Evolutionary conservation across 2,329 filamentous ascomycete species (phyloP).

Genomic region (Aspergillus quadricinctus): DNA sequence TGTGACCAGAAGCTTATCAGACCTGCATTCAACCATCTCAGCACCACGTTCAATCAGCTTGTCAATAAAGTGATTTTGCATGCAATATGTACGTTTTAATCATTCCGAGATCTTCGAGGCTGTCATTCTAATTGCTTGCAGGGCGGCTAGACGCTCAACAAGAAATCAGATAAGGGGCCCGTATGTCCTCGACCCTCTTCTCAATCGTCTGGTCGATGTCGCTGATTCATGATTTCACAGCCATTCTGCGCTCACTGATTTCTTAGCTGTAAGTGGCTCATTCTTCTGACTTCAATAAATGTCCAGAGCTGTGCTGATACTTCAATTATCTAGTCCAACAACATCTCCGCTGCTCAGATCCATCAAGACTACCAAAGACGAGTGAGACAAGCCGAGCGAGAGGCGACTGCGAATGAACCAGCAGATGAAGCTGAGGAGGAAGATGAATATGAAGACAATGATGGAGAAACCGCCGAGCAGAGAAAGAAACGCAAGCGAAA

Average conservation of each 20-base stretch:
- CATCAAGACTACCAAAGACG: constrained; percentile 56
- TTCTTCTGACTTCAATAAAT: neutral
- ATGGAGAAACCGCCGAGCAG: constrained; percentile 41
- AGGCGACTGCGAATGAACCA: constrained; percentile 23
- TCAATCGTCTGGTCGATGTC: neutral
- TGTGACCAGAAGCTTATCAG: constrained; percentile 24
- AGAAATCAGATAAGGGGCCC: constrained; percentile 42
- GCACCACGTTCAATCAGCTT: neutral
- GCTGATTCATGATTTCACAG: constrained; percentile 27
- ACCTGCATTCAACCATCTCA: constrained; percentile 1
- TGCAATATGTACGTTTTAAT: constrained; percentile 13
- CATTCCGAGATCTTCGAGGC: neutral
- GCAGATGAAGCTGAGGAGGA: constrained; percentile 28
- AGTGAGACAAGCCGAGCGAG: constrained; percentile 45
- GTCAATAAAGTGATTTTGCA: neutral
- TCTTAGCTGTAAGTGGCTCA: constrained; percentile 52
- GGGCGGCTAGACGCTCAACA: constrained; percentile 27
- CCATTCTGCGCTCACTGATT: constrained; percentile 65
- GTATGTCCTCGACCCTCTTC: constrained; percentile 29
- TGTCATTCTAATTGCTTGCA: constrained; percentile 10
- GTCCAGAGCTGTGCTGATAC: neutral
- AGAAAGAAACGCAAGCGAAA: constrained; percentile 55
- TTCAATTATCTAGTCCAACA: constrained; percentile 49
- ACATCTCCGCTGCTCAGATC: constrained; percentile 62
- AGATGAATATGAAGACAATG: constrained; percentile 30